Conservation (phyloP, 805 yeast species). For the Yueomyces sinensis region DNA sequence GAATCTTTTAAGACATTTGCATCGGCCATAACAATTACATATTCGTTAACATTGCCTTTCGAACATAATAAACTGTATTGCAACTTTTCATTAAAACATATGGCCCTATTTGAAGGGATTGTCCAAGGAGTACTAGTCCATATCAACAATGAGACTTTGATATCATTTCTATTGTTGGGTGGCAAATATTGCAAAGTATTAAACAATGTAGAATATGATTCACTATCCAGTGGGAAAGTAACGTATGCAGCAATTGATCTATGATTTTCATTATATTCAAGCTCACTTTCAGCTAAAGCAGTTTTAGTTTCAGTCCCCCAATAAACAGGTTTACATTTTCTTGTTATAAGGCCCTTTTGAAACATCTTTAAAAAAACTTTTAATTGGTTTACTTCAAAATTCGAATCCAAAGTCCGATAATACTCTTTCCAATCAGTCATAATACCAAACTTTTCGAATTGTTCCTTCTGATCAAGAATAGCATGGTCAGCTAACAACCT, state of each 20-base stretch:
- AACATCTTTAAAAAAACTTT: conserved; percentile 54
- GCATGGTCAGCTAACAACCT: conserved; percentile 55
- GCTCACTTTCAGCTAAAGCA: conserved; percentile 92
- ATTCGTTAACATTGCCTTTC: conserved; percentile 11
- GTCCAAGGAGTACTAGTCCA: conserved; percentile 99
- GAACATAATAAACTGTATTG: conserved; percentile 38
- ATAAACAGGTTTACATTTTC: conserved; percentile 90
- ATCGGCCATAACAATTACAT: conserved; percentile 46
- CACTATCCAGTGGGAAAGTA: conserved; percentile 41
- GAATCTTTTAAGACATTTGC: conserved; percentile 31
- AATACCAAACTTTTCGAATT: conserved; percentile 60
- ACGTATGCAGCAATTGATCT: conserved; percentile 55
- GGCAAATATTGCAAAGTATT: background rate
- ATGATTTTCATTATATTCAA: conserved; percentile 71
- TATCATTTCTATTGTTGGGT: conserved; percentile 1
- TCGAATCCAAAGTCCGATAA: conserved; percentile 59
- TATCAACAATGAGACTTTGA: conserved; percentile 33
- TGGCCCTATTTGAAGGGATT: conserved; percentile 72
- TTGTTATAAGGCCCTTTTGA: conserved; percentile 50
- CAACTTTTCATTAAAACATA: conserved; percentile 51
- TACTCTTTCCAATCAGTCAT: conserved; percentile 71
- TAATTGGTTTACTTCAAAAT: conserved; percentile 67
- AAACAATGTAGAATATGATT: conserved; percentile 5
- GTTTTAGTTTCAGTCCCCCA: conserved; percentile 95
- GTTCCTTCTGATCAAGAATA: conserved; percentile 45